Evolutionary conservation across 2,329 filamentous ascomycete genomes (phyloP).

Genomic region (Arthrobotrys sphaeroides): DNA sequence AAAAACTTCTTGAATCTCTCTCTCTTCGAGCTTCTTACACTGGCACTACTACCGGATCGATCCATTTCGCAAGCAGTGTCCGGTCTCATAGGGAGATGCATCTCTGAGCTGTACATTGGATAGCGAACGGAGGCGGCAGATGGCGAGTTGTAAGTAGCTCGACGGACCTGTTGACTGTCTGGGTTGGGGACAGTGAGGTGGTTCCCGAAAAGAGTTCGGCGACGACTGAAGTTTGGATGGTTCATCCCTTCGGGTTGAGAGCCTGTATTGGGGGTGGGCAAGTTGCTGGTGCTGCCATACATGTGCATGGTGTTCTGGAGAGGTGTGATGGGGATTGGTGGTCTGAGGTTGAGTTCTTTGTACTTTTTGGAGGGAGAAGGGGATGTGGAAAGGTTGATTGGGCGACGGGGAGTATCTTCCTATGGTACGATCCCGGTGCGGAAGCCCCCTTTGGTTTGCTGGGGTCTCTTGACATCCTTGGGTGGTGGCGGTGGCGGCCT

Average conservation of each 20-base stretch:
- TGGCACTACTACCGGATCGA: not conserved
- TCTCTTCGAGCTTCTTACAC: conserved; percentile 1
- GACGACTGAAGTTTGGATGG: not conserved
- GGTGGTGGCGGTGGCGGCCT: not conserved
- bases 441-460: not conserved
- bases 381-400: not conserved
- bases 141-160: conserved; percentile 28
- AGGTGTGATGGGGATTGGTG: not conserved
- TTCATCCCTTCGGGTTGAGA: not conserved
- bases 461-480: not conserved
- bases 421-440: not conserved
- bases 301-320: not conserved
- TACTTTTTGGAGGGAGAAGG: not conserved
- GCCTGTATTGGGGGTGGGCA: not conserved
- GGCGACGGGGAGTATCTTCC: not conserved
- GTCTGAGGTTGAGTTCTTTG: conserved; percentile 12
- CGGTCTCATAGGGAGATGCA: not conserved
- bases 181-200: conserved; percentile 17
- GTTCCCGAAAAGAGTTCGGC: conserved; percentile 16
- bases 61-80: not conserved
- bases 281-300: not conserved
- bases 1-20: conserved; percentile 33
- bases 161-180: conserved; percentile 25
- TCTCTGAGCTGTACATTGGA: not conserved
- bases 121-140: not conserved